Percentiles rank a stretch among this genome's conserved stretches.
phyloP scores from a whole-genome alignment of 2,329 filamentous ascomycete species.

The Golovinomyces cichoracearum region DNA sequence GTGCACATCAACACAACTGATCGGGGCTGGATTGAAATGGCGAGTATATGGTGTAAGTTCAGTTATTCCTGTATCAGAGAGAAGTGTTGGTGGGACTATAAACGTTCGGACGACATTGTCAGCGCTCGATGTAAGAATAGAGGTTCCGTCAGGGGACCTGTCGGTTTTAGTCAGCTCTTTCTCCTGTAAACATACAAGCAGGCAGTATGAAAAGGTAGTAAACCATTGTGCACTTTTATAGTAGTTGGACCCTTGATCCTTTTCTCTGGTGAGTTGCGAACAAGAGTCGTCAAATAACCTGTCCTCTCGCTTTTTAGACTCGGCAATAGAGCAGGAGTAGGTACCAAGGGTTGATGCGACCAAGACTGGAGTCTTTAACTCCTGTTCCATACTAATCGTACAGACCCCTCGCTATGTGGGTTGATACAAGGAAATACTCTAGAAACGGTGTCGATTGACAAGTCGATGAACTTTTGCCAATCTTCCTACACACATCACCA shows the following conservation, averaged over 20 bases:
- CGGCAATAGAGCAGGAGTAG: conserved; percentile 12
- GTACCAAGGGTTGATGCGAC: conserved; percentile 11
- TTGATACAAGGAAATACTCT: no score
- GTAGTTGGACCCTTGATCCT: conserved; percentile 12
- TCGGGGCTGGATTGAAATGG: conserved; percentile 27
- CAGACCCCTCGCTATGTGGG: no score
- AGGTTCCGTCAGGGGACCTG: conserved; percentile 18
- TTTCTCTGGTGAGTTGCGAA: conserved; percentile 1
- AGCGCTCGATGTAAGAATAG: conserved; percentile 28
- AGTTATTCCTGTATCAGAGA: conserved; percentile 16
- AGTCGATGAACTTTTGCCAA: no score
- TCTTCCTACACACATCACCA: no score
- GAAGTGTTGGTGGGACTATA: conserved; percentile 30
- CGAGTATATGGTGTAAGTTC: conserved; percentile 22
- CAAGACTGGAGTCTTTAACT: conserved; percentile 5
- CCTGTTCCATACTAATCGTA: not conserved
- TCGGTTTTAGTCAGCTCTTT: conserved; percentile 3
- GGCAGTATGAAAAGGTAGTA: not conserved
- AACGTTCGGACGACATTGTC: conserved; percentile 28
- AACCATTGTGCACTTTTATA: conserved; percentile 17
- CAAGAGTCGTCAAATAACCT: conserved; percentile 2
- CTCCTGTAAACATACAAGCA: not conserved
- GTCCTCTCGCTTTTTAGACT: conserved; percentile 10
- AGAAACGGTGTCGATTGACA: no score
- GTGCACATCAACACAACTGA: conserved; percentile 25